phyloP scores from a whole-genome alignment of 768 basidiomycete species.

The Leccinum variicolor region DNA sequence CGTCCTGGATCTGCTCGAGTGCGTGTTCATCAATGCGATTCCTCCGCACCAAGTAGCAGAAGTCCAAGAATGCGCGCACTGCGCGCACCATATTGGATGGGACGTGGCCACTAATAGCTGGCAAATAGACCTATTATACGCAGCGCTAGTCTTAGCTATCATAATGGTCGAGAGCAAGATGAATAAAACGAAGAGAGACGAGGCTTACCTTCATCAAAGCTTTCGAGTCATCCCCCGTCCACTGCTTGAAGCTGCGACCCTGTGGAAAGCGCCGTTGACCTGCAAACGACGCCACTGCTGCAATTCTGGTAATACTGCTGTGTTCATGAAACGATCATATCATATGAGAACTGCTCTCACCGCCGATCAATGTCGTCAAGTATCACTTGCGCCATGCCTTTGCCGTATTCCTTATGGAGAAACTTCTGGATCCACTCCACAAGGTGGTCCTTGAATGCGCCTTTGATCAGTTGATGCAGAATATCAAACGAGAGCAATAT shows the following conservation, averaged over 20 bases:
- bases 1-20: neutral
- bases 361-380: neutral
- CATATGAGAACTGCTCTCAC: neutral
- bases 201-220: neutral
- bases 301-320: neutral
- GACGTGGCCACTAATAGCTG: neutral
- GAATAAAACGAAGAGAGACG: too few relatives aligned
- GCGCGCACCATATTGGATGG: neutral
- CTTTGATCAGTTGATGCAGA: neutral
- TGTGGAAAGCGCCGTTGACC: neutral
- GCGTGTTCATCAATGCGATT: neutral
- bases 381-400: neutral
- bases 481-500: neutral
- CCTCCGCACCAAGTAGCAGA: neutral
- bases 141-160: too few relatives aligned
- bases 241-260: neutral
- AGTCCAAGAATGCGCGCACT: neutral
- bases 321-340: too few relatives aligned
- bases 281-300: neutral
- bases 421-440: neutral
- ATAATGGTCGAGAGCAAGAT: too few relatives aligned
- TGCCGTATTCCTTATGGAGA: neutral
- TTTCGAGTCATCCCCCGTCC: neutral
- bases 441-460: neutral
- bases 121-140: neutral